Evolutionary conservation across 208 protist genomes (phyloP).

Genomic region (Trypanosoma theileri): DNA sequence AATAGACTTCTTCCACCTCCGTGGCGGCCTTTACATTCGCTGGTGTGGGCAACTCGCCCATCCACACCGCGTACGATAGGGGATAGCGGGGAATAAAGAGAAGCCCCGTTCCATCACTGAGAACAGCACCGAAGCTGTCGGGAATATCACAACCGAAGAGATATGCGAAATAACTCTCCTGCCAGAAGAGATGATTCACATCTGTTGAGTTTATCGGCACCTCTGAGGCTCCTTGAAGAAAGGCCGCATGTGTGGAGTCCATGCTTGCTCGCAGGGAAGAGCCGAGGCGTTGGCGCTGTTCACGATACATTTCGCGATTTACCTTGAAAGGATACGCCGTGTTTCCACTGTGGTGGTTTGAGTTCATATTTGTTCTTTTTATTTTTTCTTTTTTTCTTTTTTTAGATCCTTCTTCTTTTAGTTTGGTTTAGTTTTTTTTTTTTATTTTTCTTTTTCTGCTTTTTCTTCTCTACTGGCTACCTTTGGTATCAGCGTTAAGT

Average conservation of each 20-base stretch:
- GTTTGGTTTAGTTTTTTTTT: slow-evolving; percentile 7
- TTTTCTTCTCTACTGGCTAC: slow-evolving; percentile 4
- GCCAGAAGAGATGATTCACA: slow-evolving; percentile 86
- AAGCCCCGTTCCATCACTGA: slow-evolving; percentile 55
- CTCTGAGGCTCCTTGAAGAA: slow-evolving; percentile 80
- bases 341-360: slow-evolving; percentile 5
- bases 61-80: slow-evolving; percentile 89
- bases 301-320: slow-evolving; percentile 75
- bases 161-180: slow-evolving; percentile 95
- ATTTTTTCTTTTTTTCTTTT: slow-evolving; percentile 12
- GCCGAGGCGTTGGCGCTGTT: slow-evolving; percentile 81
- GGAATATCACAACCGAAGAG: slow-evolving; percentile 89
- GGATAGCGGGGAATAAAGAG: slow-evolving; percentile 89
- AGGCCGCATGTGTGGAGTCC: slow-evolving; percentile 58
- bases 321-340: slow-evolving; percentile 74
- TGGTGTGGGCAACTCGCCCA: slow-evolving; percentile 82
- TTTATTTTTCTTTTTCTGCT: neutral
- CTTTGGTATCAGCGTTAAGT: too few relatives aligned
- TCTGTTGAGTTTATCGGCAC: slow-evolving; percentile 90
- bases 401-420: slow-evolving; percentile 4
- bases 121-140: slow-evolving; percentile 77
- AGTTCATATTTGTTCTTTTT: slow-evolving; percentile 5
- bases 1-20: slow-evolving; percentile 81
- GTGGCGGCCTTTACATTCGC: slow-evolving; percentile 54
- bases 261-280: slow-evolving; percentile 34